Conservation (phyloP, 2,329 filamentous ascomycete genomes). For the Diaporthe citri region DNA sequence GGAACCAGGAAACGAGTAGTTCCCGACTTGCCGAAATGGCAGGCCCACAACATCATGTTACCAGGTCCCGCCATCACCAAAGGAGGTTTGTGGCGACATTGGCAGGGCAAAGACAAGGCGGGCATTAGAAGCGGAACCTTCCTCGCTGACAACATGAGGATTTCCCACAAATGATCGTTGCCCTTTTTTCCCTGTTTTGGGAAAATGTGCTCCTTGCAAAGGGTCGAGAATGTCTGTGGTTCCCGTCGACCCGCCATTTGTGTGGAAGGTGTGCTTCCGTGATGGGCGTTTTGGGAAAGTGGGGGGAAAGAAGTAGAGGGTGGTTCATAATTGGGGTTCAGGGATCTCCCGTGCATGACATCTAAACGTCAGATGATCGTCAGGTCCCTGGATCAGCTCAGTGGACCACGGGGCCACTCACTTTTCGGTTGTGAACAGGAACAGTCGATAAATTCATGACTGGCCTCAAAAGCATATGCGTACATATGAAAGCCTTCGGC, state of each 20-base stretch:
- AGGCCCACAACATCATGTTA: background rate
- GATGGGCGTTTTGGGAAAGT: constrained; percentile 26
- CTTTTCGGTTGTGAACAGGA: background rate
- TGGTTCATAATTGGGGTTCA: constrained; percentile 7
- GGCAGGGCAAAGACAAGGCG: background rate
- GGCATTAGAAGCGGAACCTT: background rate
- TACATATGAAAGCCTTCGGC: background rate
- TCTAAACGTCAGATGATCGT: constrained; percentile 19
- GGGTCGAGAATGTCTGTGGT: background rate
- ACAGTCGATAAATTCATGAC: background rate
- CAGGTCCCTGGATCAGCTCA: constrained; percentile 12
- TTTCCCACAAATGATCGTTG: constrained; percentile 40
- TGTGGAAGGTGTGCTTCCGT: constrained; percentile 38
- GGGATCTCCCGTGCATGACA: constrained; percentile 10
- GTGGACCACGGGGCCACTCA: background rate
- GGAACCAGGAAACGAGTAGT: constrained; percentile 4
- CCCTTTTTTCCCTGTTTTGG: background rate
- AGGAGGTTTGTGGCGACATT: constrained; percentile 11
- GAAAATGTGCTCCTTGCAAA: background rate
- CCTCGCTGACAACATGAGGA: background rate
- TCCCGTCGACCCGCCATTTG: constrained; percentile 32
- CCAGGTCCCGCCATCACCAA: constrained; percentile 5
- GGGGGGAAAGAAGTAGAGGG: constrained; percentile 5
- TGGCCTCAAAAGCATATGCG: background rate
- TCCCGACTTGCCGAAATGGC: constrained; percentile 14